phyloP scores from a whole-genome alignment of 352 stramenopile genomes.

The Salisapilia sapeloensis region DNA sequence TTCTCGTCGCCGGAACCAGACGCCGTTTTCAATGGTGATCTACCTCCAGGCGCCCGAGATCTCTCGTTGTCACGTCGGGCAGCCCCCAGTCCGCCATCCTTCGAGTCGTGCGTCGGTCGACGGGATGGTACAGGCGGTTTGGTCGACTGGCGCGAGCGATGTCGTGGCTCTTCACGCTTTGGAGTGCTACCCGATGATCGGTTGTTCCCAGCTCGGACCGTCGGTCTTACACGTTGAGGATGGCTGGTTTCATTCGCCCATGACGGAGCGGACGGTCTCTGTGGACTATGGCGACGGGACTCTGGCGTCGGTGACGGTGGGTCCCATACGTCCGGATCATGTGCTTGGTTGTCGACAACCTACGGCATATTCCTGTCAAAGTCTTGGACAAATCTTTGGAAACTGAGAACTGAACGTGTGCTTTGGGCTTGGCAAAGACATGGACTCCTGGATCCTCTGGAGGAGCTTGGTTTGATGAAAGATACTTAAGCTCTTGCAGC shows the following conservation, averaged over 20 bases:
- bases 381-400: constrained; percentile 3
- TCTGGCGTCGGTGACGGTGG: constrained; percentile 38
- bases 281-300: constrained; percentile 7
- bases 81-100: constrained; percentile 20
- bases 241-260: no score
- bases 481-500: constrained; percentile 36
- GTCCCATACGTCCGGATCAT: constrained; percentile 58
- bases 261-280: no score
- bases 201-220: no score
- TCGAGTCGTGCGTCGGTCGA: no score
- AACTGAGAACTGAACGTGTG: constrained; percentile 3
- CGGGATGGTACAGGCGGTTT: no score
- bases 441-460: constrained; percentile 25
- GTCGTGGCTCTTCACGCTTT: constrained; percentile 27
- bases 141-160: no score
- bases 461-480: constrained; percentile 7
- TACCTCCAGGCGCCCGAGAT: no score
- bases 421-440: constrained; percentile 19
- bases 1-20: no score
- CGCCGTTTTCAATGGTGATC: no score
- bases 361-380: not conserved
- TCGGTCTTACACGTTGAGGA: no score
- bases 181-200: no score
- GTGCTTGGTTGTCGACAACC: constrained; percentile 6
- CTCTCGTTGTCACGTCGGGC: constrained; percentile 24